phyloP scores from a whole-genome alignment of 1,139 yeast genomes.

The Meyerozyma sp. region DNA sequence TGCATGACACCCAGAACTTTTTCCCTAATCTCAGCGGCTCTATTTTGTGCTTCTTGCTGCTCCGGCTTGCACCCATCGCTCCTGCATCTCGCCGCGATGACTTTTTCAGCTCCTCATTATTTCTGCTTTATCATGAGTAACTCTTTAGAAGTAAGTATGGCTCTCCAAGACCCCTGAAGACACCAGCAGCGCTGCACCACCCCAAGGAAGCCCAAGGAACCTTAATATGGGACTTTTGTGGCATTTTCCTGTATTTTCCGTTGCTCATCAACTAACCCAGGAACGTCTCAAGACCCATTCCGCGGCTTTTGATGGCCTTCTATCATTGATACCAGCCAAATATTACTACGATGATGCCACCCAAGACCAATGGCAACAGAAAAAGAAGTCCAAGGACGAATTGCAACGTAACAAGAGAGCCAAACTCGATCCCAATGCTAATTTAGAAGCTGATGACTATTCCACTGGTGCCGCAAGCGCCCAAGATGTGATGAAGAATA shows the following conservation, averaged over 20 bases:
- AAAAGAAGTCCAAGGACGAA: slow-evolving; percentile 69
- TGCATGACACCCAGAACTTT: too few species aligned
- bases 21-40: too few species aligned
- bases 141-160: slow-evolving; percentile 46
- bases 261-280: slow-evolving; percentile 29
- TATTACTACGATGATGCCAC: slow-evolving; percentile 78
- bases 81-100: slow-evolving; percentile 10
- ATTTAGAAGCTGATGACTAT: slow-evolving; percentile 40
- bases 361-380: slow-evolving; percentile 85
- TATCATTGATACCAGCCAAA: slow-evolving; percentile 90
- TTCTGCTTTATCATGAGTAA: slow-evolving; percentile 27
- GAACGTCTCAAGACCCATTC: slow-evolving; percentile 83
- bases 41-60: too few species aligned
- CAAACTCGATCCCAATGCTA: slow-evolving; percentile 69
- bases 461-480: slow-evolving; percentile 49
- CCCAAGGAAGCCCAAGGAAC: neutral
- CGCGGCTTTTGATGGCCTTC: slow-evolving; percentile 81
- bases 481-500: slow-evolving; percentile 56
- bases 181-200: neutral
- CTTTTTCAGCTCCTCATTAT: slow-evolving; percentile 4
- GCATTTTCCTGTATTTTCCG: neutral
- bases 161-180: too few species aligned
- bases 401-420: slow-evolving; percentile 55
- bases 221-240: neutral
- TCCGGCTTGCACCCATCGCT: slow-evolving; percentile 2